phyloP scores from a whole-genome alignment of 2,329 filamentous ascomycete genomes.

The Monosporascus sp. region DNA sequence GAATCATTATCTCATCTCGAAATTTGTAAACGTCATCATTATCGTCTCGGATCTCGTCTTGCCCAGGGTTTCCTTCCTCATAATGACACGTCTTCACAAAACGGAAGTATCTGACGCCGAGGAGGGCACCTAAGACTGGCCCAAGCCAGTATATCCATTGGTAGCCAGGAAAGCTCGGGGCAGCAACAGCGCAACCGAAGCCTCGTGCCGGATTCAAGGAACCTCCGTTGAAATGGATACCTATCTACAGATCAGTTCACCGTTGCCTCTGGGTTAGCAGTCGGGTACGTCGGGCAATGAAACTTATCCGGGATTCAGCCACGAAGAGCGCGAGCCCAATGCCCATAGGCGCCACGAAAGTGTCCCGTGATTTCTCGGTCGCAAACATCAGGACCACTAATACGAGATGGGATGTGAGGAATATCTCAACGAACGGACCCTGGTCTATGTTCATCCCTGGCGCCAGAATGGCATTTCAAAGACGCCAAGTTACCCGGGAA shows the following conservation, averaged over 20 bases:
- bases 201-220: conserved; percentile 40
- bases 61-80: conserved; percentile 34
- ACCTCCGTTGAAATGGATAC: conserved; percentile 37
- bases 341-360: conserved; percentile 60
- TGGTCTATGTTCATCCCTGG: conserved; percentile 34
- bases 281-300: neutral
- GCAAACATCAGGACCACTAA: conserved; percentile 62
- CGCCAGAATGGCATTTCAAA: conserved; percentile 18
- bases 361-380: conserved; percentile 62
- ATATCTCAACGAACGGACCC: conserved; percentile 58
- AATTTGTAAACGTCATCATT: neutral
- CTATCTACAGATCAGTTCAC: conserved; percentile 9
- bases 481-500: conserved; percentile 43
- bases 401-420: conserved; percentile 54
- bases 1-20: neutral
- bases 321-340: conserved; percentile 64
- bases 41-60: conserved; percentile 20
- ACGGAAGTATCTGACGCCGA: conserved; percentile 37
- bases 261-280: neutral
- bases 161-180: conserved; percentile 29
- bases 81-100: conserved; percentile 41
- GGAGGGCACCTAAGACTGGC: conserved; percentile 35
- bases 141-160: conserved; percentile 45
- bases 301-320: conserved; percentile 30
- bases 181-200: conserved; percentile 38